A percentile compares a stretch with the other conserved stretches of the same genome.
These are phyloP conservation scores for Bryum argenteum DNA, from an alignment of 225 moss, liverwort and hornwort species.

Conservation along the genomic window DNA sequence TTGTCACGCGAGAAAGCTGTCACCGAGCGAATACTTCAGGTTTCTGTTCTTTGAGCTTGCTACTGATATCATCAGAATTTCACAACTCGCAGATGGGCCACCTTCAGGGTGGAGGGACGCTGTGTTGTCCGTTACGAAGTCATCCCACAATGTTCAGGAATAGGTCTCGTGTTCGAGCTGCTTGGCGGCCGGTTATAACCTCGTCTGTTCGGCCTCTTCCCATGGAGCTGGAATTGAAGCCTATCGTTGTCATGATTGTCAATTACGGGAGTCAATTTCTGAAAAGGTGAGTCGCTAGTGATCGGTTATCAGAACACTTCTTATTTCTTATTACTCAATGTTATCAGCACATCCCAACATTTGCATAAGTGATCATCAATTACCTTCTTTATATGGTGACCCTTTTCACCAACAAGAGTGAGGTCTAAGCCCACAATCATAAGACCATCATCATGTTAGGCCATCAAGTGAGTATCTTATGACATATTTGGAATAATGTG, in stretches of 20 bases:
- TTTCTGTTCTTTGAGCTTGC: conserved; percentile 9
- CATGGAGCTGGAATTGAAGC: conserved; percentile 43
- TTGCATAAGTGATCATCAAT: conserved; percentile 4
- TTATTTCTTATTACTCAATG: conserved; percentile 11
- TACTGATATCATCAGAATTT: conserved; percentile 14
- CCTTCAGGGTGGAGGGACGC: conserved; percentile 46
- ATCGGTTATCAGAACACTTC: conserved; percentile 4
- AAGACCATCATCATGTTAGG: neutral
- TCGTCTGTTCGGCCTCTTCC: conserved; percentile 32
- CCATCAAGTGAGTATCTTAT: neutral
- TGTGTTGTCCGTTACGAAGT: conserved; percentile 48
- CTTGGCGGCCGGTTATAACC: conserved; percentile 28
- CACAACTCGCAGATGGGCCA: conserved; percentile 42
- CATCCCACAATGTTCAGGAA: conserved; percentile 32
- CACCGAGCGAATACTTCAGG: neutral
- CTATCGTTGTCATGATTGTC: conserved; percentile 42
- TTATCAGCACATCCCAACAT: neutral
- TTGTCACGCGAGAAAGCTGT: conserved; percentile 9
- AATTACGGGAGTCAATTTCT: conserved; percentile 48
- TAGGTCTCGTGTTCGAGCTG: conserved; percentile 29
- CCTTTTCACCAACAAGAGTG: neutral
- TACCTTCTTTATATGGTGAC: neutral
- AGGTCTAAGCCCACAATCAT: neutral
- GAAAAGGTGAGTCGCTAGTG: conserved; percentile 40
- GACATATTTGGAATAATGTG: neutral